Evolutionary conservation across 371 early-diverging fungal species (phyloP), one percentile per base, ranked within the genome.

Genomic region (Vittaforma corneae): DNA sequence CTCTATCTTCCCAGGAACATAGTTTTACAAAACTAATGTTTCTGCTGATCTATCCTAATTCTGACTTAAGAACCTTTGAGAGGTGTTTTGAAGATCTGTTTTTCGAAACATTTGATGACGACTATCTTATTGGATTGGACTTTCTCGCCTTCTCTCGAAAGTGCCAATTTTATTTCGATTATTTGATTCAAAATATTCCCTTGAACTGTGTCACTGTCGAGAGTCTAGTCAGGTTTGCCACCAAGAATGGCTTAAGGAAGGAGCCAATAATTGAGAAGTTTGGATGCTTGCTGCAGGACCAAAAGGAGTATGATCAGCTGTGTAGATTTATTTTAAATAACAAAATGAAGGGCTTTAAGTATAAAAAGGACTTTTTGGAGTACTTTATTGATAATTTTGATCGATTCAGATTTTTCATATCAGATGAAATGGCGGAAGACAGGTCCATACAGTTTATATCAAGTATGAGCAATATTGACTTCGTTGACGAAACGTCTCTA

Each of bases 61-160:
- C 28, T 6, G 14, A 50, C 22, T 11, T 59, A 14, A 59, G 28
- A 26, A 5, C 9, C 9, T 40, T 24, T 11, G 59, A 59, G 56
- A 9, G 18, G 16, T 5, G 2, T 6, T 53, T 56, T 46, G 33
- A 63, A 40, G 24, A 35, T 26, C 5, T 69, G 9, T 70, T 18
- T 24, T 20, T 2, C 0, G 40, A 56, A 1, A 40, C 55, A 16
- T 18, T 30, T 20, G 35, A 54, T 20, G 1, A 54, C 20, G 61
- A 63, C 53, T 60, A 44, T 46, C 56, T 33, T 20, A 16, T 44
- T 1, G 55, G 51, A n/a, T 22, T 64, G n/a, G 61, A 48, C 11
- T 69, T 40, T 59, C 42, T 69, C 16, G 42, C 64, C 11, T 69
- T 44, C 37, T 54, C 69, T 29, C 6, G 18, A 20, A 28, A n/a